Conservation (phyloP, 23 red algal species). For the Gracilaria domingensis region DNA sequence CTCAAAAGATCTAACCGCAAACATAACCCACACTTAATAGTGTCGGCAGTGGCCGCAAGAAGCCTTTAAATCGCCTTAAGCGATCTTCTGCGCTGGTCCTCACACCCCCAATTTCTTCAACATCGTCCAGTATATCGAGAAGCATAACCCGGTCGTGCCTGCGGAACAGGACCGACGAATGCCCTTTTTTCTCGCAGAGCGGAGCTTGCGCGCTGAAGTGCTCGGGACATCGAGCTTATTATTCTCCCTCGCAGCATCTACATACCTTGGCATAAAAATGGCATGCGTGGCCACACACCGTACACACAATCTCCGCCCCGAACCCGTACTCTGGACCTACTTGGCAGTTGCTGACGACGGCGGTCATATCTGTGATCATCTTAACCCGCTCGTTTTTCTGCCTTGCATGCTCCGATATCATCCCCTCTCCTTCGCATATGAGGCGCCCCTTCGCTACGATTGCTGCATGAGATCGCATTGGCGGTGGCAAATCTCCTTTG, state of each 20-base stretch:
- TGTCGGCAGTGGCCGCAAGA: conserved; percentile 48
- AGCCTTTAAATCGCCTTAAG: neutral
- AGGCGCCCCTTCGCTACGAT: conserved; percentile 31
- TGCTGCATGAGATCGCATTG: neutral
- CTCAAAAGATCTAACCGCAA: conserved; percentile 28
- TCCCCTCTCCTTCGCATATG: conserved; percentile 35
- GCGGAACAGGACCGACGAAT: conserved; percentile 38
- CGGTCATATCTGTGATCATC: conserved; percentile 23
- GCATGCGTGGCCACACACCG: conserved; percentile 35
- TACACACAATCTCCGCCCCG: conserved; percentile 47
- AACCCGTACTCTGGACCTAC: conserved; percentile 49
- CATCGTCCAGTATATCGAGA: conserved; percentile 13
- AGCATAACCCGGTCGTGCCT: conserved; percentile 50
- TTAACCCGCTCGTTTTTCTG: conserved; percentile 11
- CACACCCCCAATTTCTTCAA: conserved; percentile 51
- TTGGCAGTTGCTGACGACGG: conserved; percentile 19
- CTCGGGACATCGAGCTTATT: conserved; percentile 51
- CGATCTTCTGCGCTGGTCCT: neutral
- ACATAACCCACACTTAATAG: conserved; percentile 41
- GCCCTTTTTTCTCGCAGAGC: conserved; percentile 33
- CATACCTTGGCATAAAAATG: conserved; percentile 66
- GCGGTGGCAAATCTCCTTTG: neutral
- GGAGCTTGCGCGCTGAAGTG: conserved; percentile 22
- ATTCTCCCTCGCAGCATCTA: conserved; percentile 33
- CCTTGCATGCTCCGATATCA: conserved; percentile 27